These are phyloP conservation scores for Pseudozyma hubeiensis DNA, from an alignment of 1,284 basidiomycete species.

Conservation along the genomic window DNA sequence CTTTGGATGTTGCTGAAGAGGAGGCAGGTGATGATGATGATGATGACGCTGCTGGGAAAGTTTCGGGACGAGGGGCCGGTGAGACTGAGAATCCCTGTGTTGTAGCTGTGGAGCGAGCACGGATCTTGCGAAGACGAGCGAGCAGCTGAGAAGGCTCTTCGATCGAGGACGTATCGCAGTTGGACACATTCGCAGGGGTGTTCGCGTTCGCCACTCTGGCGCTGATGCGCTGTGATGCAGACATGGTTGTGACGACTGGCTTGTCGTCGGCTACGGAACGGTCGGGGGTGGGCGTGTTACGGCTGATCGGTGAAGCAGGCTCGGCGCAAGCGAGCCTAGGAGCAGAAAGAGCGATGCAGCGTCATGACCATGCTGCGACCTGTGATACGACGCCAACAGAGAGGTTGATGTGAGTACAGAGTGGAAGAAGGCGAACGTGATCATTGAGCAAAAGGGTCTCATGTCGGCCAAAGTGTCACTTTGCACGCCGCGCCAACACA, in stretches of 20 bases:
- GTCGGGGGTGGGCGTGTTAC: too few relatives aligned
- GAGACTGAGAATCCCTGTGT: constrained; percentile 29
- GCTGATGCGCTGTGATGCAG: constrained; percentile 33
- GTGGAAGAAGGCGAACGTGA: not conserved
- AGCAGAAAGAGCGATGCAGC: too few relatives aligned
- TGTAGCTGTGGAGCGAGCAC: constrained; percentile 32
- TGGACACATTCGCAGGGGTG: not conserved
- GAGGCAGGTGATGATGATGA: not conserved
- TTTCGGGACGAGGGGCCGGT: not conserved
- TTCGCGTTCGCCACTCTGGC: constrained; percentile 11
- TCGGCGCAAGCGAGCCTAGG: too few relatives aligned
- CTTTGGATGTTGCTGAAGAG: not conserved
- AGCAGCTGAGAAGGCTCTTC: constrained; percentile 23
- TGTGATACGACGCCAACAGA: not conserved
- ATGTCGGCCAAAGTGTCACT: constrained; percentile 1
- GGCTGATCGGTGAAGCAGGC: too few relatives aligned
- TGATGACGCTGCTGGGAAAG: not conserved
- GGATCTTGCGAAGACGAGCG: constrained; percentile 35
- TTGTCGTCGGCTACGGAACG: not conserved
- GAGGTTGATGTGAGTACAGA: not conserved
- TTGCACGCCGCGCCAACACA: too few relatives aligned
- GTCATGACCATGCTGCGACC: too few relatives aligned
- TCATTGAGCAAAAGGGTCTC: not conserved
- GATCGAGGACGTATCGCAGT: constrained; percentile 6
- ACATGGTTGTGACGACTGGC: constrained; percentile 15